Percentiles rank a stretch among this genome's conserved stretches.
phyloP scores from a whole-genome alignment of 305 asterid species.

The Striga hermonthica region DNA sequence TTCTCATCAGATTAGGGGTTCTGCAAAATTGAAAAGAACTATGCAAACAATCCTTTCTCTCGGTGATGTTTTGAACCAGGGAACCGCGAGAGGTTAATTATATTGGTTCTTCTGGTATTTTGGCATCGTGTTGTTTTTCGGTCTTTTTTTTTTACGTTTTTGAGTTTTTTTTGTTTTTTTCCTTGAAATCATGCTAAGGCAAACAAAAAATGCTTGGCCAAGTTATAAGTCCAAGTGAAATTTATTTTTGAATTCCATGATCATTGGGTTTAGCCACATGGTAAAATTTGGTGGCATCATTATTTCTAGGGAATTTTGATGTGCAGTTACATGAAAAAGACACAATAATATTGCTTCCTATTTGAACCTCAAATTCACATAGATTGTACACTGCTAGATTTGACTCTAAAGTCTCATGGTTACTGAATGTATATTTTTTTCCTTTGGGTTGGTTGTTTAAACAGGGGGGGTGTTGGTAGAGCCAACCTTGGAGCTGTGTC shows the following conservation, averaged over 20 bases:
- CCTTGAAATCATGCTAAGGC: conserved; percentile 1
- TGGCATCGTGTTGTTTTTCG: conserved; percentile 23
- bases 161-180: conserved; percentile 17
- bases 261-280: conserved; percentile 12
- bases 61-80: conserved; percentile 93
- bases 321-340: too few species aligned
- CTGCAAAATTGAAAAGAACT: conserved; percentile 75
- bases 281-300: conserved; percentile 1
- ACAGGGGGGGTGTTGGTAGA: too few species aligned
- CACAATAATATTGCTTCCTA: too few species aligned
- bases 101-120: conserved; percentile 27
- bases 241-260: conserved; percentile 14
- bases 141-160: conserved; percentile 20
- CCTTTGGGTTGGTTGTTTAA: too few species aligned
- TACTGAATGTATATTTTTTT: too few species aligned
- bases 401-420: too few species aligned
- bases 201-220: background rate
- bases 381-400: too few species aligned
- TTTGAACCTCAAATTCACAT: too few species aligned
- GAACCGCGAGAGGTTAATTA: conserved; percentile 81
- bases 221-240: conserved; percentile 19
- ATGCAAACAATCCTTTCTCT: conserved; percentile 96
- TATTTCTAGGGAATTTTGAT: background rate
- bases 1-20: conserved; percentile 76
- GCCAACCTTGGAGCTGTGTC: too few species aligned